A percentile compares a stretch with the other conserved stretches of the same genome.
Evolutionary conservation across 164 flowering plant genomes (phyloP).

Genomic region (Vitis rupestris): DNA sequence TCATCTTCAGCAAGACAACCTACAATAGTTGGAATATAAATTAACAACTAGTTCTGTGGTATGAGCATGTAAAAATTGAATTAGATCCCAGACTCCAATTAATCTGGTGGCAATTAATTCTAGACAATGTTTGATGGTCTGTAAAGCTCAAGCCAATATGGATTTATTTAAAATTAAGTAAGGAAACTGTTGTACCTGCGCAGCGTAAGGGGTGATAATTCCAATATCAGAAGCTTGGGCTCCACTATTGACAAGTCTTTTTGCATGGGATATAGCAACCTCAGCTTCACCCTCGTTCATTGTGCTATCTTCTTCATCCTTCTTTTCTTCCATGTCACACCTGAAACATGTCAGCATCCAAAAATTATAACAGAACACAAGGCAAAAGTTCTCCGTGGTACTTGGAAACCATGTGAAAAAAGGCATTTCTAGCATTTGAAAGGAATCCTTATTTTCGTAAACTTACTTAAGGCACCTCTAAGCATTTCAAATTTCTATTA

Average conservation of each 20-base stretch:
- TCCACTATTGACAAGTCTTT: conserved; percentile 80
- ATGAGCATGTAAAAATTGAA: no score
- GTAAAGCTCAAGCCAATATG: neutral
- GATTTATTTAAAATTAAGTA: neutral
- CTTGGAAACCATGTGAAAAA: neutral
- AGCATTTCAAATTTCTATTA: neutral
- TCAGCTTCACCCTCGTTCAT: conserved; percentile 98
- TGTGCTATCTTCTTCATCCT: conserved; percentile 98
- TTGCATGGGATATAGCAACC: conserved; percentile 92
- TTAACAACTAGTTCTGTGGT: neutral
- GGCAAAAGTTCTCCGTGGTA: neutral
- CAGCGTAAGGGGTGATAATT: conserved; percentile 93
- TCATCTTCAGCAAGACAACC: conserved; percentile 82
- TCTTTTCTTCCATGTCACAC: conserved; percentile 99
- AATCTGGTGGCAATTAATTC: neutral
- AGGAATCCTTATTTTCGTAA: neutral
- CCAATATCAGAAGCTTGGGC: conserved; percentile 88
- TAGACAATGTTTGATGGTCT: neutral
- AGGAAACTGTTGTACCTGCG: conserved; percentile 59
- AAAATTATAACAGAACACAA: neutral
- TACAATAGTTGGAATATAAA: conserved; percentile 23
- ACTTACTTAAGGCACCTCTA: neutral
- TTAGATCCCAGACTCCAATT: neutral
- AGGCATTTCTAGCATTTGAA: neutral
- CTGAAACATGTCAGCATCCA: conserved; percentile 35